Conservation (phyloP, 1,284 basidiomycete genomes). For the Phylloporus sp. region DNA sequence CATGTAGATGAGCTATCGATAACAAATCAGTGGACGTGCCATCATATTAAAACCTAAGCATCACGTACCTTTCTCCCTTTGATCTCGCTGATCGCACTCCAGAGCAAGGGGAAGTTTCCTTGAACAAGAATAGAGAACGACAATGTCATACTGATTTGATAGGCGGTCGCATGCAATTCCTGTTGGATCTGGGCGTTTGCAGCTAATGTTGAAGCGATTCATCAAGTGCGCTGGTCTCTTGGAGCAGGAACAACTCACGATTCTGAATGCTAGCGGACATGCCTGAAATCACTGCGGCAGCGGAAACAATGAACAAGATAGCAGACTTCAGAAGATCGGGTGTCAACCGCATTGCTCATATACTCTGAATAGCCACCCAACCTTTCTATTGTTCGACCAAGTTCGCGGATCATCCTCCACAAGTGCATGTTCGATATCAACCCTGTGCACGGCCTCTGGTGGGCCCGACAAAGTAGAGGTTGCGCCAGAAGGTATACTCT, state of each 20-base stretch:
- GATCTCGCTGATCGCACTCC: slow-evolving; percentile 6
- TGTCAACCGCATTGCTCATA: background rate
- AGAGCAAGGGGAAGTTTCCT: background rate
- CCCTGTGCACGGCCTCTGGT: too few species aligned
- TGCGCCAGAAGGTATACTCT: background rate
- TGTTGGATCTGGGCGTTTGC: slow-evolving; percentile 5
- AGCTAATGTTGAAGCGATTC: background rate
- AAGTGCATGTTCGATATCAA: background rate
- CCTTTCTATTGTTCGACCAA: slow-evolving; percentile 3
- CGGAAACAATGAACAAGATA: background rate
- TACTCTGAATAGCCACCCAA: background rate
- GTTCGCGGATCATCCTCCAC: slow-evolving; percentile 3
- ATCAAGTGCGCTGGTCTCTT: background rate
- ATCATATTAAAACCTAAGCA: background rate
- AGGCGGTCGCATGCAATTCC: background rate
- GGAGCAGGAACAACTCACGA: background rate
- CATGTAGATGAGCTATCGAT: background rate
- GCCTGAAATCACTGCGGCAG: background rate
- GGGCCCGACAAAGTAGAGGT: background rate
- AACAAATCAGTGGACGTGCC: background rate
- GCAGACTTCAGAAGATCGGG: background rate
- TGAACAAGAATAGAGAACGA: background rate
- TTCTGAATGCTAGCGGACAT: slow-evolving; percentile 3
- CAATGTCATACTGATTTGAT: background rate
- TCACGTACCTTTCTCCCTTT: slow-evolving; percentile 1